Base-by-base conservation (phyloP, 2,329 filamentous ascomycete genomes). In the Hymenoscyphus linearis region DNA sequence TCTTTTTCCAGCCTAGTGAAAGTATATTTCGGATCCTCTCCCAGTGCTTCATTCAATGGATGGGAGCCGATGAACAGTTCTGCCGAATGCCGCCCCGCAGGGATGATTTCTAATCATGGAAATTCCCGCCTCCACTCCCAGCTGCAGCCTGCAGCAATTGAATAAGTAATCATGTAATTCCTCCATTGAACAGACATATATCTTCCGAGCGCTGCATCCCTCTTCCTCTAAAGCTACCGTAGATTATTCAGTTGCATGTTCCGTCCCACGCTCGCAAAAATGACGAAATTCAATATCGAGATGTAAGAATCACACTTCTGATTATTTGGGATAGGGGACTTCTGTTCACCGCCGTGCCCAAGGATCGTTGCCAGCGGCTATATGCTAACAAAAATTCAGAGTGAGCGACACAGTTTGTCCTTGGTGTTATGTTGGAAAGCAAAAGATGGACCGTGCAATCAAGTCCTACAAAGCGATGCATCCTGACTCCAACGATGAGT, bases 371-470 rank as follows among this genome's bases (percentile, higher is more conserved):
- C 6, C 12, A 22, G 18, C 7, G n/a, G 3, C 10, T 25, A 50
- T 10, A 25, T 22, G 44, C 44, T 50, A 50, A 50, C 44, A 4
- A 13, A 22, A 22, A 5, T 50, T 50, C 44, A 50, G 44, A 71
- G 85, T 92, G 62, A 90, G 84, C n/a, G 92, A 96, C 76, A 89
- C 85, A 2, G 83, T 95, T 68, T 96, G 91, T 73, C 89, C 90
- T 4, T 76, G 84, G 82, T 89, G 91, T 80, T 95, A 92, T 74
- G 79, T 96, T 16, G 91, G 91, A 74, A 89, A 90, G 72, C 85
- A 85, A 65, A 86, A 89, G 40, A 83, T 96, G 44, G 84, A 88
- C 57, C 82, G 82, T 64, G 90, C 88, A 64, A 93, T 96, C 63
- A 73, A 78, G 9, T 74, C 82, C 34, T 90, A 90, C 77, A 82